phyloP scores from a whole-genome alignment of 106 monocot genomes.

The Agapanthus africanus region DNA sequence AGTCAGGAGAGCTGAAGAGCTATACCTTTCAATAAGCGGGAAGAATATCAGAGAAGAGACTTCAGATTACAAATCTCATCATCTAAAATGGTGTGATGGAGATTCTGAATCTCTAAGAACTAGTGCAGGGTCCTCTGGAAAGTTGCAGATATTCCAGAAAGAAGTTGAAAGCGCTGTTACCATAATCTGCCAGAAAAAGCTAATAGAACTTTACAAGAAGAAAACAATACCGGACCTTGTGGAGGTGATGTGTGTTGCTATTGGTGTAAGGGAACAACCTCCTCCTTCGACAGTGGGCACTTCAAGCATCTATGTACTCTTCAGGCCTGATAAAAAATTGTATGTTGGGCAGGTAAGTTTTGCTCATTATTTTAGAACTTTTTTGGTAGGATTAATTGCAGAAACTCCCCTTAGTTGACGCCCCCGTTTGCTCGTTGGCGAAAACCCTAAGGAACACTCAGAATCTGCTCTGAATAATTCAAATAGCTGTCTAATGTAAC shows the following conservation, averaged over 20 bases:
- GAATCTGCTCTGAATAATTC: too few relatives aligned
- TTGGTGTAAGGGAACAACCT: constrained; percentile 80
- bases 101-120: constrained; percentile 7
- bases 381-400: too few relatives aligned
- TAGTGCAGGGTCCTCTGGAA: background rate
- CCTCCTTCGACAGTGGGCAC: constrained; percentile 82
- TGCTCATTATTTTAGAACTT: background rate
- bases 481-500: too few relatives aligned
- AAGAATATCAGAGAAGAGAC: background rate
- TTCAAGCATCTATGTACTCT: constrained; percentile 72
- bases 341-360: constrained; percentile 86
- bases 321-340: constrained; percentile 73
- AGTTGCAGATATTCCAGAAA: constrained; percentile 18
- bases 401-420: too few relatives aligned
- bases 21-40: constrained; percentile 44
- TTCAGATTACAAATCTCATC: background rate
- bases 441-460: too few relatives aligned
- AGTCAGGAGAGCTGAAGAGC: constrained; percentile 68
- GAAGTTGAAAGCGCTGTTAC: constrained; percentile 61
- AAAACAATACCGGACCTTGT: constrained; percentile 36
- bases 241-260: constrained; percentile 39
- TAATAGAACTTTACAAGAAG: constrained; percentile 54
- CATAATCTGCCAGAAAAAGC: constrained; percentile 52
- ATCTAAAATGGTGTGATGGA: too few relatives aligned
- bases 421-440: too few relatives aligned